Conservation (phyloP, 2,329 filamentous ascomycete genomes). For the Alternaria infectoria region DNA sequence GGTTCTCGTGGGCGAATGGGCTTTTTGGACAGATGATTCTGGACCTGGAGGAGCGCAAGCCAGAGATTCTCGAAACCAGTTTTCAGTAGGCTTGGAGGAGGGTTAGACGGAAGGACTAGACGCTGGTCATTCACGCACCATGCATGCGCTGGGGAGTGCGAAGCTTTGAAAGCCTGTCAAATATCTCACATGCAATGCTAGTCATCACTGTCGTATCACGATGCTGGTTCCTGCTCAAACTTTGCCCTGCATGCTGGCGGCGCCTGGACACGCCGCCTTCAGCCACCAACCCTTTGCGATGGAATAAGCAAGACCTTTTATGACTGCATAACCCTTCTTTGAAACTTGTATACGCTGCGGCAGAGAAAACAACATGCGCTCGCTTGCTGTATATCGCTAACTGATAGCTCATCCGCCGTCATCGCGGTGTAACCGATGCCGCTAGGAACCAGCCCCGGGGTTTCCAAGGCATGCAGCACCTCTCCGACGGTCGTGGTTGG, state of each 20-base stretch:
- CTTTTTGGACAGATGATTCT: slow-evolving; percentile 59
- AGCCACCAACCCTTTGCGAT: not conserved
- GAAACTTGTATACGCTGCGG: not conserved
- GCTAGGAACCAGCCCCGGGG: not conserved
- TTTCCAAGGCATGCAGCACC: slow-evolving; percentile 10
- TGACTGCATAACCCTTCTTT: not conserved
- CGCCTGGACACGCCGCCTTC: not conserved
- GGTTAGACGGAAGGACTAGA: not conserved
- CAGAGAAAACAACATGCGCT: slow-evolving; percentile 3
- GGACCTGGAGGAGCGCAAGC: slow-evolving; percentile 53
- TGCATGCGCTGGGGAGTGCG: not conserved
- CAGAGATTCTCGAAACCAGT: slow-evolving; percentile 50
- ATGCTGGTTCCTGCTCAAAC: slow-evolving; percentile 4
- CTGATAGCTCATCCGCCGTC: slow-evolving; percentile 12
- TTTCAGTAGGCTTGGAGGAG: slow-evolving; percentile 46
- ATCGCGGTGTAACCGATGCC: slow-evolving; percentile 15
- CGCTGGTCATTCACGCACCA: not conserved
- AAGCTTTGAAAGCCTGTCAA: slow-evolving; percentile 3
- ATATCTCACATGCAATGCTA: not conserved
- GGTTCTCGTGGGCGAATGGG: slow-evolving; percentile 61
- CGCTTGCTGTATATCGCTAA: not conserved
- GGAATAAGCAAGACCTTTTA: not conserved
- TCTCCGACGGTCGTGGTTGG: slow-evolving; percentile 4
- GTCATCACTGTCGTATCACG: slow-evolving; percentile 1
- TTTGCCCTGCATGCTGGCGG: not conserved